phyloP scores from a whole-genome alignment of 2,329 filamentous ascomycete genomes.

The Xylariaceae sp. region DNA sequence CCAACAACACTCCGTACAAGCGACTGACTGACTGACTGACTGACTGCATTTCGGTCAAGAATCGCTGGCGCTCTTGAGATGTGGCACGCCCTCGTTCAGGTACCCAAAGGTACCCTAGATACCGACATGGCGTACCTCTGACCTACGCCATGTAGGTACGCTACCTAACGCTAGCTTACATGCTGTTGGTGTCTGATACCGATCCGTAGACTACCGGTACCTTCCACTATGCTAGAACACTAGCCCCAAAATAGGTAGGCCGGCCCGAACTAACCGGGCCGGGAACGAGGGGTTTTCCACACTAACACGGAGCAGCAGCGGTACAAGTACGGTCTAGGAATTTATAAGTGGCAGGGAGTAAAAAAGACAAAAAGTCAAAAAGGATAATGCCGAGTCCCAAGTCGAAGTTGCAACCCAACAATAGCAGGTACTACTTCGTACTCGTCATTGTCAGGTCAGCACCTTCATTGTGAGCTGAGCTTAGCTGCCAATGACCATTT shows the following conservation, averaged over 20 bases:
- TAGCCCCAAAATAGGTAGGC: background rate
- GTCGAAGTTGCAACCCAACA: no score
- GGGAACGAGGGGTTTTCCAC: background rate
- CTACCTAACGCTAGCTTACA: background rate
- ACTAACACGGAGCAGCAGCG: background rate
- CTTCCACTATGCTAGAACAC: background rate
- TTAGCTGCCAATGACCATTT: no score
- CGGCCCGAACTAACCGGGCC: background rate
- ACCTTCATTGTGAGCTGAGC: no score
- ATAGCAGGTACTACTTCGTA: no score
- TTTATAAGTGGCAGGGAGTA: background rate
- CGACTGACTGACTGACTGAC: background rate
- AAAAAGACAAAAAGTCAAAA: background rate
- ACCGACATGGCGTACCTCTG: background rate
- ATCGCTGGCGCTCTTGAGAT: slow-evolving; percentile 8
- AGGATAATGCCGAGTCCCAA: background rate
- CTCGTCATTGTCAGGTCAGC: no score
- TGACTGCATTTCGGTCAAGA: slow-evolving; percentile 19
- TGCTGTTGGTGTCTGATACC: background rate
- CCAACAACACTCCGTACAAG: background rate
- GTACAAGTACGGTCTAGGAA: no score
- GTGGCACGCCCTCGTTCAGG: background rate
- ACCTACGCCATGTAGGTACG: background rate
- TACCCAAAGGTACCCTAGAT: no score
- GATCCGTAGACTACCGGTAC: background rate